Conservation (phyloP, 305 asterid genomes). For the Euphrasia arctica region DNA sequence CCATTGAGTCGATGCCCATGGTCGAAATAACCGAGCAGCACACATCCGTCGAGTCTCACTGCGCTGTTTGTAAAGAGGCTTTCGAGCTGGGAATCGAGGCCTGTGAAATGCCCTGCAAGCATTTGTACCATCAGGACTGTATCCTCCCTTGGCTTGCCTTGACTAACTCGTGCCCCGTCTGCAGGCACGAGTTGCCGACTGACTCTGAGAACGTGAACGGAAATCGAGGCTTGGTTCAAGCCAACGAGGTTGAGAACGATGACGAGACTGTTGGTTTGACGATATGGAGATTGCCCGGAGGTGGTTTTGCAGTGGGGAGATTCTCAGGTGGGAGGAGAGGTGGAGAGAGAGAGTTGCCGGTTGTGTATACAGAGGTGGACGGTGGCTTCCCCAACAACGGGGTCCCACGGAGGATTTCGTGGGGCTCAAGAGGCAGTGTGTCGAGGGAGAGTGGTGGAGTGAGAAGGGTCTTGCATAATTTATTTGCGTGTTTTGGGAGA, state of each 20-base stretch:
- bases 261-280: constrained; percentile 82
- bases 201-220: constrained; percentile 34
- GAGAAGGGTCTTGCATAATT: constrained; percentile 50
- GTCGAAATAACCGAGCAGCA: constrained; percentile 54
- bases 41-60: constrained; percentile 49
- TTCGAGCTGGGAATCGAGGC: constrained; percentile 67
- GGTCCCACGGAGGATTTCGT: constrained; percentile 69
- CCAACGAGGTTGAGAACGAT: constrained; percentile 39
- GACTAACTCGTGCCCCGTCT: constrained; percentile 86
- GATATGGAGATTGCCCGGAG: constrained; percentile 93
- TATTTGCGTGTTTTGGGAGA: constrained; percentile 79
- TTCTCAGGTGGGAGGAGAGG: constrained; percentile 80
- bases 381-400: constrained; percentile 82
- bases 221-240: constrained; percentile 31
- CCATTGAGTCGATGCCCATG: constrained; percentile 77
- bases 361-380: constrained; percentile 94
- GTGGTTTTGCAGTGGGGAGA: constrained; percentile 96
- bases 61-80: constrained; percentile 89
- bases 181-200: constrained; percentile 69
- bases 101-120: constrained; percentile 93
- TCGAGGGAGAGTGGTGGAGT: constrained; percentile 57
- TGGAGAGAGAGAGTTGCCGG: constrained; percentile 88
- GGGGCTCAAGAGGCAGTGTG: constrained; percentile 71
- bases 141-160: constrained; percentile 80
- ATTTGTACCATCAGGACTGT: constrained; percentile 81